A percentile compares a stretch with the other conserved stretches of the same genome.
phyloP scores from a whole-genome alignment of 2,329 filamentous ascomycete genomes.

The Fusarium palustre region DNA sequence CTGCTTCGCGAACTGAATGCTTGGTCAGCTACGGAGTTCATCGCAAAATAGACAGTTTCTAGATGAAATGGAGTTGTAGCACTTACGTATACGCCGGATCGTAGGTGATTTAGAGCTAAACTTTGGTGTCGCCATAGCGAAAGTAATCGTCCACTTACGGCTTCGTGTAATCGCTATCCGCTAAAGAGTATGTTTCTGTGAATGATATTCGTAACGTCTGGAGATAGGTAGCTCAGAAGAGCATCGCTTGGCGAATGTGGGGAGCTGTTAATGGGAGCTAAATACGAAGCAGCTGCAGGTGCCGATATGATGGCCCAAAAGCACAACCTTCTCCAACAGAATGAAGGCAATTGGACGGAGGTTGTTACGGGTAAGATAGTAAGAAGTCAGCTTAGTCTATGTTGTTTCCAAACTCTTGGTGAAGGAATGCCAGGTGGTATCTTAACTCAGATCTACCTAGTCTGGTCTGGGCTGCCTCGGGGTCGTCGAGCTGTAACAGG shows the following conservation, averaged over 20 bases:
- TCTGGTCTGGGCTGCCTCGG: neutral
- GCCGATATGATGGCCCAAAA: neutral
- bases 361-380: neutral
- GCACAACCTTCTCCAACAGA: neutral
- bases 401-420: constrained; percentile 11
- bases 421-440: constrained; percentile 39
- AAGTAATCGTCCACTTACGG: neutral
- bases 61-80: neutral
- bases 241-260: constrained; percentile 22
- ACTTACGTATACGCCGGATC: constrained; percentile 83
- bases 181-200: neutral
- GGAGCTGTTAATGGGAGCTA: constrained; percentile 9
- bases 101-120: constrained; percentile 84
- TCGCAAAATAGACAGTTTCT: neutral
- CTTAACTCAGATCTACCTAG: constrained; percentile 21
- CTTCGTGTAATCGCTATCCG: neutral
- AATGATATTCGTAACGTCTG: neutral
- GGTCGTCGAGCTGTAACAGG: constrained; percentile 15
- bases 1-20: constrained; percentile 81
- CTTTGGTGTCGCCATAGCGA: constrained; percentile 56
- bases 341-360: neutral
- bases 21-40: neutral
- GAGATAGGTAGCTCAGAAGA: constrained; percentile 6
- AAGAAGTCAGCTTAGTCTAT: constrained; percentile 21
- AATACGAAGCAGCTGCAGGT: neutral